Conservation (phyloP, 352 stramenopile species). For the Pilasporangium apinafurcum region DNA sequence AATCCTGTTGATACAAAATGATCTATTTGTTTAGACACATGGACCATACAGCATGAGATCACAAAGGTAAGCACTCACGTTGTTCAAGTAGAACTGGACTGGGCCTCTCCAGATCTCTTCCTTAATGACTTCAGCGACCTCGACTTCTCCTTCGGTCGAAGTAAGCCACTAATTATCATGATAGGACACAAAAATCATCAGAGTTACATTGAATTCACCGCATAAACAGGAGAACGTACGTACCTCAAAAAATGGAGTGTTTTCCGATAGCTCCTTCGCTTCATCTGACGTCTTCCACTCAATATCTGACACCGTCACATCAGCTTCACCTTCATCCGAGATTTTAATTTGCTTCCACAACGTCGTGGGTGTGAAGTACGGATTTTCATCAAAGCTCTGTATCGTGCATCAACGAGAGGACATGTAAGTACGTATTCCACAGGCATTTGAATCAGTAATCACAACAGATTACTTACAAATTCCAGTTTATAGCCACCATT, state of each 20-base stretch:
- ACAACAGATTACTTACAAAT: constrained; percentile 20
- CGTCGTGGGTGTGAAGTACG: constrained; percentile 36
- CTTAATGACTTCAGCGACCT: constrained; percentile 72
- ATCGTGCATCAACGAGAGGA: background rate
- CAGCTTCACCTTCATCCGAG: constrained; percentile 53
- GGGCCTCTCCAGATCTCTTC: constrained; percentile 76
- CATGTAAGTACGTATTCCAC: background rate
- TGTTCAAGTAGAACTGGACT: constrained; percentile 43
- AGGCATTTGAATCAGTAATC: background rate
- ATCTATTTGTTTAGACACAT: background rate
- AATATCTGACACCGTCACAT: constrained; percentile 44
- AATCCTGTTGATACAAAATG: constrained; percentile 11
- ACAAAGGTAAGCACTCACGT: too few species aligned
- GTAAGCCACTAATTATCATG: constrained; percentile 37
- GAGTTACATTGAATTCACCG: background rate
- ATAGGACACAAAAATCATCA: background rate
- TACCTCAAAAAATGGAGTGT: constrained; percentile 53
- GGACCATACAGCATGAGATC: too few species aligned
- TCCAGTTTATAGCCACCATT: constrained; percentile 70
- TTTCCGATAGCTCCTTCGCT: constrained; percentile 38
- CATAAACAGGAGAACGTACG: background rate
- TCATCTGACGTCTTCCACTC: constrained; percentile 57
- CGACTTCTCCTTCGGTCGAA: constrained; percentile 44
- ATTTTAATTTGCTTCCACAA: constrained; percentile 73
- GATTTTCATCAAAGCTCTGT: constrained; percentile 67